Evolutionary conservation across 352 stramenopile species (phyloP), one percentile per base, ranked within the genome.

Genomic region (Phytophthora fragariaefolia): DNA sequence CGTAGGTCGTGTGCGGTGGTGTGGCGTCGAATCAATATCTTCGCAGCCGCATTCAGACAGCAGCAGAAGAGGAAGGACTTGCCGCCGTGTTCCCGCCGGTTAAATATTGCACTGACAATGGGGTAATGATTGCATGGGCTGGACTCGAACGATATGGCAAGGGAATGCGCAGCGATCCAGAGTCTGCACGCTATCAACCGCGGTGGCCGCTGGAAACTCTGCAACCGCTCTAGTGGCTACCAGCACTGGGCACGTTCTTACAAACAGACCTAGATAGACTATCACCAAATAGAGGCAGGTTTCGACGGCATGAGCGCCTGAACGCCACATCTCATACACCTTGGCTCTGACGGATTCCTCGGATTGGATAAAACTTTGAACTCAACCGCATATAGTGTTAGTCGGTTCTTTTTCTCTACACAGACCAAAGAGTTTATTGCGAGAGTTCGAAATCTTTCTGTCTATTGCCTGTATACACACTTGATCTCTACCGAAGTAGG

Each of bases 61-160:
- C 87, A 24, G 83, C 76, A 24, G n/a, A 47, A 1, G 70, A 85
- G 45, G 82, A 93, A 65, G 74, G 66, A 2, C 45, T 95, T 1
- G 38, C 72, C 8, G 63, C 64, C 4, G 54, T 89, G 9, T 87
- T 92, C 26, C 81, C 85, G 18, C 85, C 88, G 5, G 70, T 80
- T 18, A 79, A 92, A 62, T 91, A 99, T 42, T 99, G 98, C 80
- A 99, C 97, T 2, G 98, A 99, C 86, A 99, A 99, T 72, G 97
- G 96, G 46, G 95, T 98, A 23, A 98, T 98, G 95, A 80, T 98
- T 47, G 97, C 97, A 2, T 99, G 96, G 96, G 92, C 97, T 7
- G 96, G 93, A 6, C 73, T 95, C 12, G 86, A 96, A 63, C 73
- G 81, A 23, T 83, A 91, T 59, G 36, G 52, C 7, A 63, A 61